Evolutionary conservation across 2,329 filamentous ascomycete genomes (phyloP), one percentile per base, ranked within the genome.

Genomic region (Ophiostoma novo-ulmi): DNA sequence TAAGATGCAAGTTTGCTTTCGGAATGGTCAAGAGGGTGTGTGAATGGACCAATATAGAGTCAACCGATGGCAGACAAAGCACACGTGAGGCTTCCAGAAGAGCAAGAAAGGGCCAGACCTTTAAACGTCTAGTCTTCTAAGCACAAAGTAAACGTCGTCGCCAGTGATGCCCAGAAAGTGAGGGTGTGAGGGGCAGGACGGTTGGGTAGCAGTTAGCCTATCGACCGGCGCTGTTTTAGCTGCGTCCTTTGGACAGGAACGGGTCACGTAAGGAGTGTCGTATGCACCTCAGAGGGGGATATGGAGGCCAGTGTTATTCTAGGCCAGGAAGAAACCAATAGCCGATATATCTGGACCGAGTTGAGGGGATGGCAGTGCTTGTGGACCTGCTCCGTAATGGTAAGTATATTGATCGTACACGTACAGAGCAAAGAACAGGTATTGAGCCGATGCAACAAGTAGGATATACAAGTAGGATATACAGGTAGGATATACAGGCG

Each of bases 161-260:
- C 14, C 13, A 5, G 31, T 14, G 35, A 63, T 31, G 44, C 61
- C n/a, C 52, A 14, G 61, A 63, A 65, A 39, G 44, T n/a, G 52
- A 67, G 61, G 26, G 5, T 31, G 26, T 1, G 22, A 64, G 39
- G 38, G 39, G 68, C 36, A 44, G 44, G 67, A 20, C 52, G 36
- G 70, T 65, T 69, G 70, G 67, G 67, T 66, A 31, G 38, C 70
- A 65, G 70, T 69, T 71, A 71, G 70, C 68, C 63, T 48, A 8
- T 63, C 11, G 67, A 39, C 61, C 61, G 67, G 67, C 61, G 58
- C 44, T 38, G 67, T 69, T 44, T 66, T 71, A 71, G 70, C 67
- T 71, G 70, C 67, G 67, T 63, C 26, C 31, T 71, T 10, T 68
- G 52, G 55, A 68, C 70, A 71, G 70, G 70, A 71, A 71, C 70